Percentiles rank a stretch among this genome's conserved stretches.
Evolutionary conservation across 2,329 filamentous ascomycete genomes (phyloP).

Genomic region (Esteya vermicola): DNA sequence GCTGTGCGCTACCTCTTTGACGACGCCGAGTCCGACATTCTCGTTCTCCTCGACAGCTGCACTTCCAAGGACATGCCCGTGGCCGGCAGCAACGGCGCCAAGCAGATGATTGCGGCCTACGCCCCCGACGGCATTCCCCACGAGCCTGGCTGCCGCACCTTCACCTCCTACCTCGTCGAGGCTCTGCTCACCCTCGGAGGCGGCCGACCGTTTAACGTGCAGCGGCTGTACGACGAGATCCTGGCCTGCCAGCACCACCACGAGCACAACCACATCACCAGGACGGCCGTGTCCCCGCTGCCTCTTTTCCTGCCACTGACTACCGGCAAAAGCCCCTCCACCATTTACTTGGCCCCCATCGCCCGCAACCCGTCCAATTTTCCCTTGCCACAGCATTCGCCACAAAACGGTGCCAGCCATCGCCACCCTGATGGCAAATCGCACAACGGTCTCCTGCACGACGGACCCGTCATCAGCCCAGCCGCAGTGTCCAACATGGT

Average conservation of each 20-base stretch:
- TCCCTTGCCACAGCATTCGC: conserved; percentile 11
- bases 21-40: conserved; percentile 47
- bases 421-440: conserved; percentile 7
- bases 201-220: conserved; percentile 40
- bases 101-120: conserved; percentile 49
- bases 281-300: conserved; percentile 19
- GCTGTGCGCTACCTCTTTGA: conserved; percentile 48
- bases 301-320: conserved; percentile 43
- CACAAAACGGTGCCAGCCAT: neutral
- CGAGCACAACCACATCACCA: conserved; percentile 23
- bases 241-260: conserved; percentile 30
- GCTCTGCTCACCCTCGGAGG: conserved; percentile 37
- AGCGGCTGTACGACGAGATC: conserved; percentile 43
- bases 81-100: conserved; percentile 38
- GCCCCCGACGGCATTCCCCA: conserved; percentile 33
- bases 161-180: conserved; percentile 42
- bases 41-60: conserved; percentile 49
- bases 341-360: conserved; percentile 36
- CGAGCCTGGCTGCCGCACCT: conserved; percentile 35
- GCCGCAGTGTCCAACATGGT: conserved; percentile 37
- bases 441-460: conserved; percentile 8
- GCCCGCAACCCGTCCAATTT: conserved; percentile 15
- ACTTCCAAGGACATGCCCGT: conserved; percentile 35
- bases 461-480: conserved; percentile 30
- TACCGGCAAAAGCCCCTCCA: conserved; percentile 36